Percentiles rank a stretch among this genome's conserved stretches.
These are phyloP conservation scores for Beta lomatogona DNA, from an alignment of 179 eudicot genomes.

Conservation along the genomic window DNA sequence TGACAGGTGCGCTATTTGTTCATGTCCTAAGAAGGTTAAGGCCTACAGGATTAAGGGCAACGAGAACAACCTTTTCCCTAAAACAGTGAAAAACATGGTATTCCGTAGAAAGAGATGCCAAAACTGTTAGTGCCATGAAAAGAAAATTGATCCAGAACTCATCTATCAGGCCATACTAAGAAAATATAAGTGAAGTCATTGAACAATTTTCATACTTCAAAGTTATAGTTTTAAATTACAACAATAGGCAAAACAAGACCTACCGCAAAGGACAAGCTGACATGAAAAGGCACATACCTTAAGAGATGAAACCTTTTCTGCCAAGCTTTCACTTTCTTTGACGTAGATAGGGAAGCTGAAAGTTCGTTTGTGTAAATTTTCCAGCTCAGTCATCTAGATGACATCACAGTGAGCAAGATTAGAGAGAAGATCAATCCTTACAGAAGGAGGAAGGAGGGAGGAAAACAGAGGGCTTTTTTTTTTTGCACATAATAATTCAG, in stretches of 20 bases:
- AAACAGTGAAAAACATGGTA: background rate
- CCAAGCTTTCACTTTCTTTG: slow-evolving; percentile 61
- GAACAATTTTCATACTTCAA: background rate
- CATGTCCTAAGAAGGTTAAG: background rate
- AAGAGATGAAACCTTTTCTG: slow-evolving; percentile 49
- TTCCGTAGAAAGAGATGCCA: background rate
- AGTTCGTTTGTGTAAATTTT: slow-evolving; percentile 48
- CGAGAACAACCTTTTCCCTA: background rate
- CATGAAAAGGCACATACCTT: slow-evolving; percentile 49
- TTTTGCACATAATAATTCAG: background rate
- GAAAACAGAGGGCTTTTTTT: background rate
- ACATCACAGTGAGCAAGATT: slow-evolving; percentile 11
- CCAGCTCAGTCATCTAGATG: slow-evolving; percentile 66
- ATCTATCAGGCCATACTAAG: background rate
- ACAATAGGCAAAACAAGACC: background rate
- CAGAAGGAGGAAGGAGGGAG: background rate
- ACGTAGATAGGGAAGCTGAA: slow-evolving; percentile 54
- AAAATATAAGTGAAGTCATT: background rate
- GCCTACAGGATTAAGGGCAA: background rate
- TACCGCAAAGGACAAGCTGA: background rate
- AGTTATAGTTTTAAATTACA: background rate
- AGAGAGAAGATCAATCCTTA: background rate
- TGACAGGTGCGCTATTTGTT: background rate
- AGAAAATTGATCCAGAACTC: no score
- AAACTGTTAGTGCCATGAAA: background rate